Evolutionary conservation across 441 rosid species (phyloP), one percentile per base, ranked within the genome.

Genomic region (Arabidopsis hybrid): DNA sequence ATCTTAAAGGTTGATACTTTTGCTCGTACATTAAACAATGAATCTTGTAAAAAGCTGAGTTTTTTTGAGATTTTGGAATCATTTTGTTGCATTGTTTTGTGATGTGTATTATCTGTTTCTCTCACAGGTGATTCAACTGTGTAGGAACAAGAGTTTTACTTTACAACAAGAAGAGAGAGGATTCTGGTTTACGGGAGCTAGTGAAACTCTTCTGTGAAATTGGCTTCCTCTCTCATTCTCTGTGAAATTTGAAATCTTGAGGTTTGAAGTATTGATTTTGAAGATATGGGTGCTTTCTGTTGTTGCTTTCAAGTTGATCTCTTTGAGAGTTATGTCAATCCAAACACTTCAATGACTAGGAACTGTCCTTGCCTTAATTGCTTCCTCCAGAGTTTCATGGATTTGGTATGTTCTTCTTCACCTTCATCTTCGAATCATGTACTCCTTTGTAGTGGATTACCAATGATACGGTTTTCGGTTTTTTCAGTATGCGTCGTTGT

Each of bases 231-330:
- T 87, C 92, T 80, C 87, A 46, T 72, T 65, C 40, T 36, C 56
- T 58, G 36, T 47, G 10, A 31, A 58, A 13, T 13, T 45, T 62
- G 47, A 17, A 40, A 42, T 10, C 10, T 51, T 60, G 76, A 73
- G 67, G 43, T 72, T 64, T 65, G 6, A 79, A 74, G 67, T 67
- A 34, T 72, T 40, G 32, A 56, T 50, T 58, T 34, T 72, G 43
- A 70, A 74, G 77, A 65, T 59, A 92, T 95, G 99, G 99, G 97
- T 52, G 73, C 97, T 67, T 86, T 88, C 73, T 95, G 99, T 74
- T 89, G 96, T 86, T 92, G 99, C 74, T 76, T 92, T 67, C 95
- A 61, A 67, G 76, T 68, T 35, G 93, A 84, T 65, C 88, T 88
- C 71, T 80, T 86, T 49, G 96, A 91, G 83, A 93, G 83, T 79